phyloP scores from a whole-genome alignment of 352 stramenopile genomes.

The Pythium aquatile region DNA sequence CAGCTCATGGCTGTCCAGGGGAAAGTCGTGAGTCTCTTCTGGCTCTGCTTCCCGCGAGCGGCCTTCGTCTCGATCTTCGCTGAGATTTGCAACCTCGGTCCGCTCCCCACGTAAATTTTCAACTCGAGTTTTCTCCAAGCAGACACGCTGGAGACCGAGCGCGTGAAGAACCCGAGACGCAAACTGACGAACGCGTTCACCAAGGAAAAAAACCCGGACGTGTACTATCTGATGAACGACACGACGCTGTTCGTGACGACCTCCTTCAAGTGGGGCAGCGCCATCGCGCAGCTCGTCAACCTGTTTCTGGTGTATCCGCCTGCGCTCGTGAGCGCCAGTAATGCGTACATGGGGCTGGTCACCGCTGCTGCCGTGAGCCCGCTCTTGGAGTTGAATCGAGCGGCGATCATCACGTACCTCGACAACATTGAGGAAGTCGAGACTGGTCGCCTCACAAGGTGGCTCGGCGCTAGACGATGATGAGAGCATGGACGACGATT shows the following conservation, averaged over 20 bases:
- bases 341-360: slow-evolving; percentile 32
- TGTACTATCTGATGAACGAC: slow-evolving; percentile 38
- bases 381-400: slow-evolving; percentile 50
- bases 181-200: slow-evolving; percentile 30
- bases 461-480: slow-evolving; percentile 16
- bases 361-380: slow-evolving; percentile 37
- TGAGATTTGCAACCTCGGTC: slow-evolving; percentile 50
- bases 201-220: slow-evolving; percentile 41
- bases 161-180: slow-evolving; percentile 47
- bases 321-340: slow-evolving; percentile 8
- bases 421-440: slow-evolving; percentile 42
- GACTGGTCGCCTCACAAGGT: slow-evolving; percentile 2
- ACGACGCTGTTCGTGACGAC: slow-evolving; percentile 45
- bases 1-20: slow-evolving; percentile 68
- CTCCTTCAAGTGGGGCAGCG: slow-evolving; percentile 45
- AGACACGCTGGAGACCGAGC: slow-evolving; percentile 52
- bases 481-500: no score
- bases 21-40: slow-evolving; percentile 59
- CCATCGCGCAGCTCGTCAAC: slow-evolving; percentile 43
- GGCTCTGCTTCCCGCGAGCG: slow-evolving; percentile 47
- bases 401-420: slow-evolving; percentile 48
- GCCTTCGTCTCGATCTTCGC: slow-evolving; percentile 46
- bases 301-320: slow-evolving; percentile 35
- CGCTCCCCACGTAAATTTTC: slow-evolving; percentile 57
- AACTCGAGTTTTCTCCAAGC: slow-evolving; percentile 59